Percentiles rank a stretch among this genome's conserved stretches.
These are phyloP conservation scores for Cystobasidium sp. DNA, from an alignment of 1,284 basidiomycete genomes.

Conservation along the genomic window DNA sequence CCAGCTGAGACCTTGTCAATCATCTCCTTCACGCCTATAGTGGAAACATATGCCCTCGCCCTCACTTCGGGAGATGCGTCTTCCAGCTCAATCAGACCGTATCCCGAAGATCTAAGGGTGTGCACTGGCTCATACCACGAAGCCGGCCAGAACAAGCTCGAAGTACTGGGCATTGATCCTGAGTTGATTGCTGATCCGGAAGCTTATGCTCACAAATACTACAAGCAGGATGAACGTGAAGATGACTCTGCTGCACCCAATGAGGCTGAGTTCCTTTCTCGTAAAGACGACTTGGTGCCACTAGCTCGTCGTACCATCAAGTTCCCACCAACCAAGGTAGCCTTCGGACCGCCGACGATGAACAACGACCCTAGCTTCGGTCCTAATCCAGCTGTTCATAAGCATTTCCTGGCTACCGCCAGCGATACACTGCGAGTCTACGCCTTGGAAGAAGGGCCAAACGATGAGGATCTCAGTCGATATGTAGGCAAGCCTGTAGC, in stretches of 20 bases:
- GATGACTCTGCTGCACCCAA: constrained; percentile 68
- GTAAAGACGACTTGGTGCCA: constrained; percentile 63
- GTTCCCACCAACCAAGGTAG: constrained; percentile 39
- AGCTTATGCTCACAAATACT: constrained; percentile 58
- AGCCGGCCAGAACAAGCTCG: constrained; percentile 72
- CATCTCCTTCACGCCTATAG: too few species aligned
- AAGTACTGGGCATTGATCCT: constrained; percentile 68
- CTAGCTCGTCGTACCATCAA: neutral
- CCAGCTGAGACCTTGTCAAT: too few species aligned
- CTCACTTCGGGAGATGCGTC: neutral
- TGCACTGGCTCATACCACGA: constrained; percentile 71
- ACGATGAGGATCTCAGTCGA: constrained; percentile 57
- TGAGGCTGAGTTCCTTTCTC: constrained; percentile 74
- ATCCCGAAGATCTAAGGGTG: constrained; percentile 57
- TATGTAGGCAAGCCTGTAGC: constrained; percentile 48
- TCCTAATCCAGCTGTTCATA: constrained; percentile 50
- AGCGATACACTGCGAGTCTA: constrained; percentile 86
- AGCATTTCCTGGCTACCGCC: constrained; percentile 85
- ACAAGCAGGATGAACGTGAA: neutral
- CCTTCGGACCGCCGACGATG: constrained; percentile 64
- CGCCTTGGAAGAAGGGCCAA: constrained; percentile 70
- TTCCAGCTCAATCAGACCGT: constrained; percentile 14
- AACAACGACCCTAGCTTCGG: constrained; percentile 65
- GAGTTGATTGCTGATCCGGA: constrained; percentile 75
- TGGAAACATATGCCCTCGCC: neutral